Base-by-base conservation (phyloP, 2,329 filamentous ascomycete species). In the Epicoccum sorghinum region DNA sequence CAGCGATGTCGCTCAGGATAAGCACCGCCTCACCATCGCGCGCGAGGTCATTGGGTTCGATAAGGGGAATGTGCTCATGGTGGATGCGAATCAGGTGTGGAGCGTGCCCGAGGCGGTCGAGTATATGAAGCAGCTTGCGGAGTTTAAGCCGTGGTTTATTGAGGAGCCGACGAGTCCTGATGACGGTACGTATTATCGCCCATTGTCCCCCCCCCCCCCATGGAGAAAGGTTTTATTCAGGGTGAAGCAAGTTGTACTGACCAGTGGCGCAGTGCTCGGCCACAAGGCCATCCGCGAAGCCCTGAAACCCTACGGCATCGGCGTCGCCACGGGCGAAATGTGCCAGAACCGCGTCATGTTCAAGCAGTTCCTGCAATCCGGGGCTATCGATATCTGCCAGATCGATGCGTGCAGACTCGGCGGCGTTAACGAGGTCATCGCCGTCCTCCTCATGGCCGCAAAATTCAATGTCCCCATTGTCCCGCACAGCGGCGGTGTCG, bases 321-420 rank as follows among this genome's bases (percentile, higher is more conserved):
- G 90, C 54, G 92, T 96, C 4, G 92, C 92, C 7, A 96, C 92
- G 0, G 92, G 92, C 59, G 92, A 96, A 79, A 96, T 96, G 91
- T 95, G 91, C 79, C 92, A 96, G 80, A 96, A 96, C 80, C 87
- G 92, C 35, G 90, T 96, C 61, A 86, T 96, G 68, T 96, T 96
- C 85, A 96, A 96, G 83, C 92, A 96, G 77, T 84, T 96, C 57
- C 83, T 96, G 46, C 85, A 88, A 72, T 81, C 86, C 2, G 89
- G 89, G 45, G 90, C 91, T 57, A 90, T 96, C 65, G 91, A 95
- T 68, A 86, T 96, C 18, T 91, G 91, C 73, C 92, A 96, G 76
- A 89, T 95, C 65, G 92, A 96, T 67, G 92, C 92, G 3, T 96
- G 91, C 80, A 88, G 92, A 24, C 83, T 96, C 64, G 92, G 92